phyloP scores from a whole-genome alignment of 495 filamentous ascomycete genomes.

The Penicillium maclennaniae region DNA sequence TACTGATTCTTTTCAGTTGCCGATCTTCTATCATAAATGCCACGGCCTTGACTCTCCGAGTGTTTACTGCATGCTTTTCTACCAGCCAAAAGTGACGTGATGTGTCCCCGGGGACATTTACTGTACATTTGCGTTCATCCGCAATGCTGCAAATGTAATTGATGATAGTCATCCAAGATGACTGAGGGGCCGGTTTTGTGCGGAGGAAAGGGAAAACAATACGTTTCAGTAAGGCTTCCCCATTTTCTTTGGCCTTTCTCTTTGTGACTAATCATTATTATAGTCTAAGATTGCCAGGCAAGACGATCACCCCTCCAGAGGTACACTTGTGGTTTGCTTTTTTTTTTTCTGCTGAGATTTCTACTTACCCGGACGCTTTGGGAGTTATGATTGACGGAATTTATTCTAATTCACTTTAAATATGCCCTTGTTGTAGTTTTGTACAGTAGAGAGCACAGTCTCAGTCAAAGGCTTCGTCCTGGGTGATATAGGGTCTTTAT shows the following conservation, averaged over 20 bases:
- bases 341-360: slow-evolving; percentile 10
- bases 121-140: not conserved
- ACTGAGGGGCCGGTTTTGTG: slow-evolving; percentile 18
- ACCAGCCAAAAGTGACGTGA: slow-evolving; percentile 10
- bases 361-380: slow-evolving; percentile 8
- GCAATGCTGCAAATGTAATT: not conserved
- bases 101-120: not conserved
- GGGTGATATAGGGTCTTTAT: not conserved
- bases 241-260: not conserved
- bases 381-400: slow-evolving; percentile 26
- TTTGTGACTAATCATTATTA: not conserved
- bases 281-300: slow-evolving; percentile 18
- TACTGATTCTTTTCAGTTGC: slow-evolving; percentile 32
- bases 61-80: slow-evolving; percentile 3
- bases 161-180: not conserved
- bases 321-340: slow-evolving; percentile 13
- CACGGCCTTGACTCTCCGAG: not conserved
- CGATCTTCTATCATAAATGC: slow-evolving; percentile 42
- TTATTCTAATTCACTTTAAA: not conserved
- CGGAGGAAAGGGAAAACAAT: slow-evolving; percentile 38
- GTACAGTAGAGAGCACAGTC: not conserved
- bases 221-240: slow-evolving; percentile 20
- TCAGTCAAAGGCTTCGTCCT: not conserved
- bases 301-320: slow-evolving; percentile 2
- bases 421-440: not conserved